Base-by-base conservation (phyloP, 2,329 filamentous ascomycete species). In the Penicillium sp. region DNA sequence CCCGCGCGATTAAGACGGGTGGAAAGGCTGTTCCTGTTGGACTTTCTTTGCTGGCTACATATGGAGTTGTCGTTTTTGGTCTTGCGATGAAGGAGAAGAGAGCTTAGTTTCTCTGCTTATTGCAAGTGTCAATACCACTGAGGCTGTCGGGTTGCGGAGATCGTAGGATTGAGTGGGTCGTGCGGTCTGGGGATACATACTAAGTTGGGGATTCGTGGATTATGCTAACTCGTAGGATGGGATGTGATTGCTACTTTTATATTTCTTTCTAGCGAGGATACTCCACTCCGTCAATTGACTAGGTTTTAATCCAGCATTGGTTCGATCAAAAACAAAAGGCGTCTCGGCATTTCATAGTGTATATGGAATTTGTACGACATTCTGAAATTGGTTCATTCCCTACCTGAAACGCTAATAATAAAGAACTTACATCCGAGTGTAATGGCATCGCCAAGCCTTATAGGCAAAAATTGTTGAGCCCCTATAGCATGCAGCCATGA, bases 21-120 rank as follows among this genome's bases (percentile, higher is more conserved):
- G 71, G 70, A 9, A 99, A 97, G 82, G 89, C 90, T 0, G 84
- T 99, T 50, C 93, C 94, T 1, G 81, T 89, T 53, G 85, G 87
- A 11, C 77, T 99, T 69, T 93, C 90, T 69, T 69, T 92, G 46
- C 70, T 97, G 68, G 91, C 93, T 14, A 79, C 86, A 9, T 90
- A 90, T 72, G 93, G 93, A 15, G 70, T 96, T 64, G 81, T 85
- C 68, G 87, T 88, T 23, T 97, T 94, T 77, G 92, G 91, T 57
- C 82, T 82, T 68, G 90, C 88, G 37, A 89, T 77, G 59, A 67
- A 72, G 58, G 67, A 63, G 49, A 73, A 71, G 66, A 69, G 63
- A 56, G 63, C 59, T 61, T 51, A 44, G 20, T 3, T 27, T 15
- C 2, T 6, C 11, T 26, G 9, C 4, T 15, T 33, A 4, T 12